Evolutionary conservation across 2,329 filamentous ascomycete species (phyloP).

Genomic region (Fusarium abutilonis): DNA sequence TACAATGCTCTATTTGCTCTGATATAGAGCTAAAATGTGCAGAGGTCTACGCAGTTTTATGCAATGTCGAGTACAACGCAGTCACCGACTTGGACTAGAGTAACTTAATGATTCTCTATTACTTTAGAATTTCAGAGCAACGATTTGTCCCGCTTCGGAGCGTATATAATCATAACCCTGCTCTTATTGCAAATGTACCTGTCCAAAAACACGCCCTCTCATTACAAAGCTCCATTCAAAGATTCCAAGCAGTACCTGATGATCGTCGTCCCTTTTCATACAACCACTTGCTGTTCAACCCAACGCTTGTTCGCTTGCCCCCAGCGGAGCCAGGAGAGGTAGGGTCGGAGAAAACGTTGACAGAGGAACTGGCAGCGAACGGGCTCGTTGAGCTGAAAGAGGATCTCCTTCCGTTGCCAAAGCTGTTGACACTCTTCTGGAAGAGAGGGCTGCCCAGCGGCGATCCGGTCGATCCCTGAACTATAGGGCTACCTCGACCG

Average conservation of each 20-base stretch:
- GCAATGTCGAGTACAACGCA: no score
- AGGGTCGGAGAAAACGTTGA: slow-evolving; percentile 65
- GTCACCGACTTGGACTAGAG: no score
- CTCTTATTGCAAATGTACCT: slow-evolving; percentile 19
- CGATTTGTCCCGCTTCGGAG: slow-evolving; percentile 3
- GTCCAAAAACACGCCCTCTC: slow-evolving; percentile 6
- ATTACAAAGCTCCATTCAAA: slow-evolving; percentile 38
- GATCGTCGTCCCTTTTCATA: slow-evolving; percentile 81
- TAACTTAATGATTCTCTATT: not conserved
- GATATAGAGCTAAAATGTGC: no score
- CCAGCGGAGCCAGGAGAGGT: slow-evolving; percentile 74
- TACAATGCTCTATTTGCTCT: no score
- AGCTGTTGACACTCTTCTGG: slow-evolving; percentile 70
- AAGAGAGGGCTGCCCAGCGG: slow-evolving; percentile 65
- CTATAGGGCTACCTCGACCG: slow-evolving; percentile 61
- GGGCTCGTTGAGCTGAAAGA: slow-evolving; percentile 70
- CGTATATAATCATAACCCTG: slow-evolving; percentile 10
- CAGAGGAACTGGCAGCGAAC: slow-evolving; percentile 60
- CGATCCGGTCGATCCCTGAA: slow-evolving; percentile 49
- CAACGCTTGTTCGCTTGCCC: slow-evolving; percentile 76
- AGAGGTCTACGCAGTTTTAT: no score
- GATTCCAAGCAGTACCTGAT: slow-evolving; percentile 56
- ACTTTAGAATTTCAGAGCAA: not conserved
- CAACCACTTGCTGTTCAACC: slow-evolving; percentile 92
- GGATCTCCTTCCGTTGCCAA: slow-evolving; percentile 62